These are phyloP conservation scores for Pseudogymnoascus sp. DNA, from an alignment of 2,329 filamentous ascomycete genomes.

Conservation along the genomic window DNA sequence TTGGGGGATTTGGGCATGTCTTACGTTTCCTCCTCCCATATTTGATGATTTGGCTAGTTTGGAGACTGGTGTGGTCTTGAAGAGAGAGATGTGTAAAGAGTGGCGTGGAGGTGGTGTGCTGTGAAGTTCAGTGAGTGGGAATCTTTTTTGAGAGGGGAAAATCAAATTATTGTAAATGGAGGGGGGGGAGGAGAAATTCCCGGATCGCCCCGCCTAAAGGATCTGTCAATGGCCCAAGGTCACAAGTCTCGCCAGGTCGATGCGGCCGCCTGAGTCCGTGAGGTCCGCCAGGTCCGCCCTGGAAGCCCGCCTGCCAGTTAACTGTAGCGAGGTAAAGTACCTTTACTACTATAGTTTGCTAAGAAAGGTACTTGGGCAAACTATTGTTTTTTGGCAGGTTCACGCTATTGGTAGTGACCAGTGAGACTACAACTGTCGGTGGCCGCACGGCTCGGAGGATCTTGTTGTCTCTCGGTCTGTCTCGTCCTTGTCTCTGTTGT, in stretches of 20 bases:
- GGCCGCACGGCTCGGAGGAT: background rate
- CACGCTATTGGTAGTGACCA: background rate
- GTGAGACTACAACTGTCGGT: background rate
- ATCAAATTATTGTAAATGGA: background rate
- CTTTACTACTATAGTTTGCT: background rate
- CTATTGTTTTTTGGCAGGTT: background rate
- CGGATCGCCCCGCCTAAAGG: background rate
- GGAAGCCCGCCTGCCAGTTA: background rate
- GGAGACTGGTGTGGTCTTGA: background rate
- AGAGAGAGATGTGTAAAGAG: background rate
- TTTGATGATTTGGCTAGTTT: background rate
- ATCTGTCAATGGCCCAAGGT: background rate
- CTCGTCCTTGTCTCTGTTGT: background rate
- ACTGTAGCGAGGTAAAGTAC: background rate
- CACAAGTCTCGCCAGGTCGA: background rate
- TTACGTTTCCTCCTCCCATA: constrained; percentile 8
- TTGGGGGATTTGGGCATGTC: background rate
- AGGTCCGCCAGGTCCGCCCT: background rate
- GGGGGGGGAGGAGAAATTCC: background rate
- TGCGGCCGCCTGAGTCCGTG: background rate
- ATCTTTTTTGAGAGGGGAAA: background rate
- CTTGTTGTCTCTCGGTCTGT: background rate
- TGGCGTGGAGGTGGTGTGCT: background rate
- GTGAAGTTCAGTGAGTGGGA: background rate
- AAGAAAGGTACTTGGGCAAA: background rate